phyloP scores from a whole-genome alignment of 78 protist genomes.

The Polysphondylium violaceum region DNA sequence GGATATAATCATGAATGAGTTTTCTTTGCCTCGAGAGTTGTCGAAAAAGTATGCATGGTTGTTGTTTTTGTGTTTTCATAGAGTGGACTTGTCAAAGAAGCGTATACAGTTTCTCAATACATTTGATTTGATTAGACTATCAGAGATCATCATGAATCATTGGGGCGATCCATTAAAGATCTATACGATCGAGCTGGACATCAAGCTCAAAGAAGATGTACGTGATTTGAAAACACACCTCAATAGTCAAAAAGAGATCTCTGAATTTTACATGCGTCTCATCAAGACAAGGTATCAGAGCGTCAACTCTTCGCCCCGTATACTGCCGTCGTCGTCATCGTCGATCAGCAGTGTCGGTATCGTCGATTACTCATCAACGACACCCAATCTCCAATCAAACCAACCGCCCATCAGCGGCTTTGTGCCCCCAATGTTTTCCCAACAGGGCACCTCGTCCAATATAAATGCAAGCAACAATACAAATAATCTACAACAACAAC shows the following conservation, averaged over 20 bases:
- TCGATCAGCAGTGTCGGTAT: background rate
- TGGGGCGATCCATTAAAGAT: slow-evolving; percentile 65
- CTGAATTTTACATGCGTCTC: slow-evolving; percentile 31
- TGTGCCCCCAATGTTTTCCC: too few species aligned
- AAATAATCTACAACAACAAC: too few species aligned
- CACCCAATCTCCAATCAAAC: too few species aligned
- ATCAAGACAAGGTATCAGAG: slow-evolving; percentile 52
- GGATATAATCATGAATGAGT: slow-evolving; percentile 70
- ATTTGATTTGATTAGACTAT: slow-evolving; percentile 26
- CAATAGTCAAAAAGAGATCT: slow-evolving; percentile 38
- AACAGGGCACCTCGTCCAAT: too few species aligned
- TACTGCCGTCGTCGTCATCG: background rate
- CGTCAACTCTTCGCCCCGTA: slow-evolving; percentile 1
- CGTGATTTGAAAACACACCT: slow-evolving; percentile 61
- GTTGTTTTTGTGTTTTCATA: slow-evolving; percentile 72
- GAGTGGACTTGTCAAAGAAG: slow-evolving; percentile 62
- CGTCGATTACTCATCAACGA: too few species aligned
- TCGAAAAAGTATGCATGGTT: slow-evolving; percentile 59
- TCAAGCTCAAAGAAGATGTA: slow-evolving; percentile 64
- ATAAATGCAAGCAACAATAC: too few species aligned
- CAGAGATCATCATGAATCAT: slow-evolving; percentile 57
- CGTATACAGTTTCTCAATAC: slow-evolving; percentile 22
- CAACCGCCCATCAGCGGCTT: too few species aligned
- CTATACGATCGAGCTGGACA: slow-evolving; percentile 48
- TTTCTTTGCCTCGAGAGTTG: slow-evolving; percentile 42